phyloP scores from a whole-genome alignment of 257 asterid genomes.

The Ilex aquifolium region DNA sequence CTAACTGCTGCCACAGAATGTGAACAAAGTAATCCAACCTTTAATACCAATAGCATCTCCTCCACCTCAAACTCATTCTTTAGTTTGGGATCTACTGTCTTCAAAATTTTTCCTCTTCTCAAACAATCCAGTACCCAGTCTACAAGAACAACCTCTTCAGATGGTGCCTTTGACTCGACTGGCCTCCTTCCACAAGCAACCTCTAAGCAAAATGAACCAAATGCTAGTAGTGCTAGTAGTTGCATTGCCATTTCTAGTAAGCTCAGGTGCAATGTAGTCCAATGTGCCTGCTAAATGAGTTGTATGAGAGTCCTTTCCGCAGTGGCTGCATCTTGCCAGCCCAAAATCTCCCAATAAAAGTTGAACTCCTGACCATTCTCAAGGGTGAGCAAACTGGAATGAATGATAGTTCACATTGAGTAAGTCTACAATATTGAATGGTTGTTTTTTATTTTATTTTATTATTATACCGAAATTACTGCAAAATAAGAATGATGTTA shows the following conservation, averaged over 20 bases:
- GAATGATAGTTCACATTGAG: no score
- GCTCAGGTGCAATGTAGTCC: neutral
- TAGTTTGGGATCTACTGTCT: neutral
- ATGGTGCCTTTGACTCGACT: neutral
- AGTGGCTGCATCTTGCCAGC: slow-evolving; percentile 4
- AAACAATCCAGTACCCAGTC: neutral
- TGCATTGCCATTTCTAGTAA: slow-evolving; percentile 13
- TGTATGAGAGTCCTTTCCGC: slow-evolving; percentile 5
- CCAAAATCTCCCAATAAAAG: slow-evolving; percentile 16
- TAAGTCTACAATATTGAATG: no score
- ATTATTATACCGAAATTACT: no score
- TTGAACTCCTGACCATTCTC: no score
- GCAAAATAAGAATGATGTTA: no score
- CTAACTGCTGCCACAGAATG: neutral
- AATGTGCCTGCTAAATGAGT: slow-evolving; percentile 15
- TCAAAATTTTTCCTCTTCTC: neutral
- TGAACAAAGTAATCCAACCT: neutral
- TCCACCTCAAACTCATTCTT: neutral
- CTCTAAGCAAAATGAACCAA: neutral
- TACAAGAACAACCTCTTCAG: neutral
- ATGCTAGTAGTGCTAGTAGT: neutral
- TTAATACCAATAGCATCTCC: neutral
- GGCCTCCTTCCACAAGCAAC: neutral
- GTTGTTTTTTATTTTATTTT: no score
- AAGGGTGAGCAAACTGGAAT: no score